Evolutionary conservation across 2,329 filamentous ascomycete species (phyloP), one percentile per base, ranked within the genome.

Genomic region (Apiospora koreana): DNA sequence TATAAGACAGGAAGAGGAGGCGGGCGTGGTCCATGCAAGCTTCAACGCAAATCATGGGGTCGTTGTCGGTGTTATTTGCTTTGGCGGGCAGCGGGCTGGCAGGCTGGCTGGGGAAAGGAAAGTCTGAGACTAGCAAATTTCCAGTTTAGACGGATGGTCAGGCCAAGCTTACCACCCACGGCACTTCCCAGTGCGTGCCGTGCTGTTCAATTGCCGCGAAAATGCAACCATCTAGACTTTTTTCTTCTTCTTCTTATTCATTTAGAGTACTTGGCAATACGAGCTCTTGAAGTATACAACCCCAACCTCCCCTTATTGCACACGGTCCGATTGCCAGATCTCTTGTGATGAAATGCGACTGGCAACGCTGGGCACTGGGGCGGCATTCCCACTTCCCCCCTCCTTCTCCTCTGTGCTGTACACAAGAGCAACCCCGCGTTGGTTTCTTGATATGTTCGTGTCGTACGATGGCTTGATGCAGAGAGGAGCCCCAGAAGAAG

Each of bases 31-130:
- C 54, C 54, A 62, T 62, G 54, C 18, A 62, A 28, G 54, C 54
- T 62, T 62, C 54, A 62, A 62, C 54, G 31, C 54, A 62, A 62
- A 38, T 62, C 54, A 62, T 62, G 54, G 54, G 54, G 41, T 43
- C 10, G 10, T 16, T 62, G 18, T 58, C 14, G 50, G 54, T 46
- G 43, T 46, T 46, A 14, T 28, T 62, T n/a, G 18, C 54, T 35
- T 23, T 38, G 6, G 54, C 38, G 18, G 54, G 54, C 31, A 10
- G 54, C 38, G 18, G 54, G 54, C 31, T 62, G 54, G 35, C 35
- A 35, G 35, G 35, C 35, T 35, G 35, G 35, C 35, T 35, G 35
- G 35, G 35, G 35, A 35, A 35, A 35, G n/a, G 28, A 18, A 10
- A 9, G 28, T 62, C 28, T 35, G 28, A 35, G 54, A 38, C 54